Percentiles rank a stretch among this genome's conserved stretches.
Conservation (phyloP, 257 asterid species). For the Jaltomata sinuosa region DNA sequence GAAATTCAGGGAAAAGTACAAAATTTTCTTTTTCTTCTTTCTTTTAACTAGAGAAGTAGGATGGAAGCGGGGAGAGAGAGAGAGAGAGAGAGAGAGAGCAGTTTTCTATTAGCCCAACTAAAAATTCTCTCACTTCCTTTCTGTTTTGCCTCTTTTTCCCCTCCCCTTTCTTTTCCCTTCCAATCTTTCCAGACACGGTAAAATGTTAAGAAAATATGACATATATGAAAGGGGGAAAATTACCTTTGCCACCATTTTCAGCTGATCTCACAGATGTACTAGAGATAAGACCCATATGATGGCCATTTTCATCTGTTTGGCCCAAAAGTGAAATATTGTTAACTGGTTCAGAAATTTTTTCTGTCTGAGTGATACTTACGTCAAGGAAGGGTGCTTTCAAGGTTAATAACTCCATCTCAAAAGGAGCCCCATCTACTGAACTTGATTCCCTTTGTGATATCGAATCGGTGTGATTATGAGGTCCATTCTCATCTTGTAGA, state of each 20-base stretch:
- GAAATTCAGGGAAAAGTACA: background rate
- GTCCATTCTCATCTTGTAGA: background rate
- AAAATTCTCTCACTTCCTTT: background rate
- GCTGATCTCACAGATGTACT: background rate
- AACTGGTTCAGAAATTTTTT: background rate
- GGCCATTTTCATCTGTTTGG: background rate
- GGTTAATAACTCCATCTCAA: background rate
- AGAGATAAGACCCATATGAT: background rate
- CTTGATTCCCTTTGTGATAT: slow-evolving; percentile 3
- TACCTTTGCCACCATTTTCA: background rate
- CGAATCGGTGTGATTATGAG: background rate
- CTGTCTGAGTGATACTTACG: background rate
- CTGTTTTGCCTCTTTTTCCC: background rate
- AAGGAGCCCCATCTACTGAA: background rate
- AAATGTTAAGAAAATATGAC: background rate
- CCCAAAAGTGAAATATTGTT: background rate
- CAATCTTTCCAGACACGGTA: background rate
- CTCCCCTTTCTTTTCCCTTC: background rate
- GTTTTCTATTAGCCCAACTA: background rate
- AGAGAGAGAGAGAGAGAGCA: background rate
- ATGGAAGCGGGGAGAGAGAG: background rate
- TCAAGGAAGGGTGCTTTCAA: background rate
- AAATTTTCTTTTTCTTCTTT: background rate
- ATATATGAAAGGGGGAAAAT: background rate
- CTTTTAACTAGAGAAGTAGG: background rate